Conservation (phyloP, 1,139 yeast species). For the Taphrina confusa region DNA sequence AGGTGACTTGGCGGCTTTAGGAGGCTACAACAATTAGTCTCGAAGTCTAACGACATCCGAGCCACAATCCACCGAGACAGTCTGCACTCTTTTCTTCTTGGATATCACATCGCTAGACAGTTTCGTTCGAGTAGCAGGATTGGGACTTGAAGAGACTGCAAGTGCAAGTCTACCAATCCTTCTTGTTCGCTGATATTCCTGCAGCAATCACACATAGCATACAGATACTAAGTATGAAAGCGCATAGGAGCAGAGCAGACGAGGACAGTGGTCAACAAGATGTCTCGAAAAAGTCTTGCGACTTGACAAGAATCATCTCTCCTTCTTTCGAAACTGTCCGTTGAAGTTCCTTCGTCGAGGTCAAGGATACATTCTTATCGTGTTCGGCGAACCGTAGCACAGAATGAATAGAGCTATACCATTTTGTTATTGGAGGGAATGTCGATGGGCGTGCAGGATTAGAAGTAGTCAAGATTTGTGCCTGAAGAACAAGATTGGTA, state of each 20-base stretch:
- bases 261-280: conserved; percentile 33
- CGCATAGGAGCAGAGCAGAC: conserved; percentile 15
- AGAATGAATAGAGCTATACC: background rate
- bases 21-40: conserved; percentile 19
- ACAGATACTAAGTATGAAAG: background rate
- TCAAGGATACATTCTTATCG: background rate
- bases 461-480: background rate
- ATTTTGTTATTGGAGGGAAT: conserved; percentile 1
- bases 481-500: conserved; percentile 5
- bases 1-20: conserved; percentile 55
- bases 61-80: conserved; percentile 5
- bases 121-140: background rate
- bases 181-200: conserved; percentile 12
- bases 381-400: conserved; percentile 1
- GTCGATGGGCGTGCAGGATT: conserved; percentile 14
- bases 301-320: conserved; percentile 7
- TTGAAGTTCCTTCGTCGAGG: conserved; percentile 2
- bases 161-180: background rate
- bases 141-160: background rate
- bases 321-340: conserved; percentile 30
- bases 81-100: conserved; percentile 2
- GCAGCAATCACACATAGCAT: too few species aligned
- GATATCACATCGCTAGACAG: conserved; percentile 11
- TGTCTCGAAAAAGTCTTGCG: conserved; percentile 5
- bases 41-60: background rate